phyloP scores from a whole-genome alignment of 352 stramenopile genomes.

The Phytophthora multivora region DNA sequence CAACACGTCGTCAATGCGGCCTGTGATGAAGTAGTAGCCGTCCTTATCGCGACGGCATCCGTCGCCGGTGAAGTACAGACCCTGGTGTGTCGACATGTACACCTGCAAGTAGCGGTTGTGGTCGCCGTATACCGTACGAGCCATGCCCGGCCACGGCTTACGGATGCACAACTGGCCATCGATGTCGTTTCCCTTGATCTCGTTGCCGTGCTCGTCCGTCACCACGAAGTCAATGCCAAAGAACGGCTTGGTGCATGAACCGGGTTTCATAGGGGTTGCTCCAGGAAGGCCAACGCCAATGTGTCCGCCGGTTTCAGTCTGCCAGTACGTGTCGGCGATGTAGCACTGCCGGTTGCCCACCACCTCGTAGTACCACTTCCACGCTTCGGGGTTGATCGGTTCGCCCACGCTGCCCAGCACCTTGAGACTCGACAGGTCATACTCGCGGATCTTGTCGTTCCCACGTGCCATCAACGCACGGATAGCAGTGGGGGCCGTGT shows the following conservation, averaged over 20 bases:
- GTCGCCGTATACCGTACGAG: conserved; percentile 93
- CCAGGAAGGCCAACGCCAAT: conserved; percentile 94
- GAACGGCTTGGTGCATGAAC: conserved; percentile 94
- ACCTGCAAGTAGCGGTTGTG: conserved; percentile 95
- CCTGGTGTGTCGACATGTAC: conserved; percentile 96
- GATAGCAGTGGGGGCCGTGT: conserved; percentile 95
- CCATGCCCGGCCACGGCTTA: conserved; percentile 95
- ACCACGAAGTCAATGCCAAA: conserved; percentile 94
- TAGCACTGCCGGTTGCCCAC: conserved; percentile 88
- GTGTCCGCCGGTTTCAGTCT: conserved; percentile 97
- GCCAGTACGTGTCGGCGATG: conserved; percentile 97
- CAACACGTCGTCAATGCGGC: conserved; percentile 97
- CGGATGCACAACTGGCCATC: conserved; percentile 97
- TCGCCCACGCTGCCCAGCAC: conserved; percentile 97
- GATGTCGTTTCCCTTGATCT: conserved; percentile 80
- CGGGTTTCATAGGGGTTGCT: conserved; percentile 88
- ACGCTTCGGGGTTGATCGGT: conserved; percentile 98
- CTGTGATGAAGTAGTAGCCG: conserved; percentile 98
- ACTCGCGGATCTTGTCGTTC: conserved; percentile 87
- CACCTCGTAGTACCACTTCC: conserved; percentile 96
- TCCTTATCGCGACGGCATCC: conserved; percentile 89
- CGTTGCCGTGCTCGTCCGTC: conserved; percentile 83
- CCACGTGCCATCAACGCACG: conserved; percentile 96
- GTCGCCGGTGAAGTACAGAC: conserved; percentile 97
- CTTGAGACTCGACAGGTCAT: conserved; percentile 72